Evolutionary conservation across 352 stramenopile genomes (phyloP), one percentile per base, ranked within the genome.

Genomic region (Pythium pyrilobum): DNA sequence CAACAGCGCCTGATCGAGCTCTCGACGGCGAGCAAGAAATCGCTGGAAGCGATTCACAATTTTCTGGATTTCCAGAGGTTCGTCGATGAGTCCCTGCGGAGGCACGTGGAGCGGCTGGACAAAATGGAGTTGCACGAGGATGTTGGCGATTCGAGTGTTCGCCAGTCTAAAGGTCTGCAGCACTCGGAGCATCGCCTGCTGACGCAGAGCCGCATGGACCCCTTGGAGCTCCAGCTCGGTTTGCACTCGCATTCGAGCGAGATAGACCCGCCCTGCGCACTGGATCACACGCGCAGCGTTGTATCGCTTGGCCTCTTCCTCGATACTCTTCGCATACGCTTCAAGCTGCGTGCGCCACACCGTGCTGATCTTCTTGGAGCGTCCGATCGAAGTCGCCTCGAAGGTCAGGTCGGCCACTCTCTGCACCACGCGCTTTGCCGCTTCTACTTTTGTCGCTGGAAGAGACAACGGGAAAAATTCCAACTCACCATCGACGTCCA

Each of bases 381-480:
- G 55, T 13, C 65, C 70, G 4, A 71, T 54, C 4, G 61, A 77
- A 3, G 68, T 62, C n/a, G 73, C 74, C 2, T 77, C 71, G 44
- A 91, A 93, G 6, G 76, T 63, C 7, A 93, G 53, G 24, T 77
- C 68, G 4, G 80, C 80, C 2, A 91, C 67, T 24, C 67, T 62
- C 32, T 87, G 74, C 9, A 93, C 57, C 23, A 86, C 77, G 16
- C 50, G 67, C 18, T 84, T 87, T 3, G 66, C 51, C 18, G 71
- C 52, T 13, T 93, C 80, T 3, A 76, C 46, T 27, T 77, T 82
- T 3, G 80, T 86, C 0, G 71, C 71, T 7, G 77, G 80, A 2
- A 88, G 62, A 20, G 71, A 40, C 16, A 91, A 51, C 15, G 80
- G 80, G 39, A 93, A 78, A 56, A 93, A 93, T 55, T 93, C 82